Base-by-base conservation (phyloP, 441 rosid genomes). In the Populus hybrid region DNA sequence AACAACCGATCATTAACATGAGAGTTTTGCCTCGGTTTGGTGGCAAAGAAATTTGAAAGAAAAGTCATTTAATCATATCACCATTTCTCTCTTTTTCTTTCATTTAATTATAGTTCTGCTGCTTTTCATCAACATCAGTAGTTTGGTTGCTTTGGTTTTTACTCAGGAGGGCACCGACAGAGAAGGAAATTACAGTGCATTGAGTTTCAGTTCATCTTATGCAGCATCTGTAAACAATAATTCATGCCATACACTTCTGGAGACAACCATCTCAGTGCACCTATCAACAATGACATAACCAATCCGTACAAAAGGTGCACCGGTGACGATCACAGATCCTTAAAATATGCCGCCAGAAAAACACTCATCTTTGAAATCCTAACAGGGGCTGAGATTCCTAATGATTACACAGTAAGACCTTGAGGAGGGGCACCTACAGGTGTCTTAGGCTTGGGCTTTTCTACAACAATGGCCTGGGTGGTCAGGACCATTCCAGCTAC, bases 401-500 rank as follows among this genome's bases (percentile, higher is more conserved):
- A 16, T 6, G 20, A 78, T 84, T 83, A 93, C 76, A 93, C 75
- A 1, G 84, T 32, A 50, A 89, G 90, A 67, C 95, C 97, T 83
- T 84, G 85, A 35, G 92, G 93, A 20, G 92, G 7, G 64, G 91
- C 93, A 36, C 85, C 88, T 0, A 77, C 89, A 0, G 91, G 69
- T 66, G 90, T 80, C 88, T 85, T 95, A 3, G 95, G 93, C 88
- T 89, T 91, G 0, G 92, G 74, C 87, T 95, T 95, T 79, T 94
- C 99, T 0, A 94, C 99, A 18, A 95, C 98, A 30, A 95, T 94
- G 81, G 99, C 99, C 77, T 95, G 98, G 26, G 99, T 94, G 73
- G 98, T 95, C 74, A 95, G 79, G 38, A 94, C 97, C 98, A 94
- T 94, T 75, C 97, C 98, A 2, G 99, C 98, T 66, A 95, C 97